Evolutionary conservation across 306 rosid genomes (phyloP).

Genomic region (Pterocarpus macrocarpus): DNA sequence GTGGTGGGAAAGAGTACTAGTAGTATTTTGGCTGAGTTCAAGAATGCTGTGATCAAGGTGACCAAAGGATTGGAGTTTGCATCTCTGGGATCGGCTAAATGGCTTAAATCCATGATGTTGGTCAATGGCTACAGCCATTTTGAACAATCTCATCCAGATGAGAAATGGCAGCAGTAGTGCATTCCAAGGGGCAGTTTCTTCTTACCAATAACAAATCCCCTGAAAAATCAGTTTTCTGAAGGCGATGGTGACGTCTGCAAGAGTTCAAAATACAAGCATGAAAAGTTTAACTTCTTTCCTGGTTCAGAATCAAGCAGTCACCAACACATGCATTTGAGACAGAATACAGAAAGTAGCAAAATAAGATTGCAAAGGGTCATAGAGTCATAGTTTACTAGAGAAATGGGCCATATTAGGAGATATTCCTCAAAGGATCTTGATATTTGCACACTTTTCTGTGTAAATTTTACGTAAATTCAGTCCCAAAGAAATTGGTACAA

Average conservation of each 20-base stretch:
- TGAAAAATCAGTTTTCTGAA: slow-evolving; percentile 53
- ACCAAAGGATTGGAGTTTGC: slow-evolving; percentile 83
- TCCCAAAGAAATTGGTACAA: too few species aligned
- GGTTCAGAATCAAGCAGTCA: too few species aligned
- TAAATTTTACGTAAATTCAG: too few species aligned
- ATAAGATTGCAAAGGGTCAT: too few species aligned
- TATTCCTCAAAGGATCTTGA: too few species aligned
- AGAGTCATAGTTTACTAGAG: too few species aligned
- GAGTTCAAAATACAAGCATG: slow-evolving; percentile 23
- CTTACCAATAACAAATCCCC: slow-evolving; percentile 37
- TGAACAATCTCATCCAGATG: slow-evolving; percentile 63
- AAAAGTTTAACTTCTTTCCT: not conserved
- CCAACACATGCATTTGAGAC: too few species aligned
- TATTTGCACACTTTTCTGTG: too few species aligned
- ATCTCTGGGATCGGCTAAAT: slow-evolving; percentile 67
- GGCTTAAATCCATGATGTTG: slow-evolving; percentile 73
- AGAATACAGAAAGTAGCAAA: too few species aligned
- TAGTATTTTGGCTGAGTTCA: slow-evolving; percentile 46
- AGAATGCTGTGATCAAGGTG: slow-evolving; percentile 64
- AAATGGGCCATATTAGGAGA: too few species aligned
- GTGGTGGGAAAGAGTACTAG: slow-evolving; percentile 48
- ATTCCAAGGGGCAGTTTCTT: slow-evolving; percentile 64
- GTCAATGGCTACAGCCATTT: slow-evolving; percentile 87
- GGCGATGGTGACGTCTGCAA: slow-evolving; percentile 55
- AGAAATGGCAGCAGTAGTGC: slow-evolving; percentile 57